Conservation (phyloP, 2,329 filamentous ascomycete genomes). For the Claviceps maximensis region DNA sequence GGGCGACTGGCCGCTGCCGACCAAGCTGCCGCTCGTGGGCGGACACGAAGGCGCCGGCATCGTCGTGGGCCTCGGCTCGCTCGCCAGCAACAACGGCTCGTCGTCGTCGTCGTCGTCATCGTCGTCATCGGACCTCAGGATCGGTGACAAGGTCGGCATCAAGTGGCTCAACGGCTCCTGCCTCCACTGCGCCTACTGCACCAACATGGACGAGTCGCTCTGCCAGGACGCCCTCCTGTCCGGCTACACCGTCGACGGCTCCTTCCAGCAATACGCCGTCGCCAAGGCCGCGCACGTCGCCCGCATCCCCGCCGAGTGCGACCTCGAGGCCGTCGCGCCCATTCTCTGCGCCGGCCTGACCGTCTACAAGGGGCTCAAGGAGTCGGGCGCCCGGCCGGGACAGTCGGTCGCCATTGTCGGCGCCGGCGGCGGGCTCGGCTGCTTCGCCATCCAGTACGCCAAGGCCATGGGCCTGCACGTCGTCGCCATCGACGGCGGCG, state of each 20-base stretch:
- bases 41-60: slow-evolving; percentile 70
- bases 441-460: slow-evolving; percentile 71
- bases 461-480: slow-evolving; percentile 76
- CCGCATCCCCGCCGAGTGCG: slow-evolving; percentile 62
- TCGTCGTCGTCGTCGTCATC: too few species aligned
- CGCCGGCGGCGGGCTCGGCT: slow-evolving; percentile 71
- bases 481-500: slow-evolving; percentile 72
- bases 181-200: slow-evolving; percentile 72
- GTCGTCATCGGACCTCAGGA: slow-evolving; percentile 39
- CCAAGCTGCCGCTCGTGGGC: slow-evolving; percentile 75
- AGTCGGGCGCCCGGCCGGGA: slow-evolving; percentile 60
- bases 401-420: slow-evolving; percentile 76
- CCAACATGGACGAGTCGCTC: slow-evolving; percentile 67
- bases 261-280: slow-evolving; percentile 86
- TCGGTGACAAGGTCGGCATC: slow-evolving; percentile 78
- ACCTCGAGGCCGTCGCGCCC: slow-evolving; percentile 65
- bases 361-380: slow-evolving; percentile 85
- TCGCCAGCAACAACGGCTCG: slow-evolving; percentile 36
- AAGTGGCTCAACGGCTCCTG: slow-evolving; percentile 92
- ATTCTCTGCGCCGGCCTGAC: slow-evolving; percentile 78
- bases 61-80: slow-evolving; percentile 65
- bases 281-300: slow-evolving; percentile 79
- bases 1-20: slow-evolving; percentile 77
- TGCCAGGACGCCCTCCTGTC: slow-evolving; percentile 65
- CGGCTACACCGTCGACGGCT: slow-evolving; percentile 85